Evolutionary conservation across 2,329 filamentous ascomycete species (phyloP).

Genomic region (Nemania abortiva): DNA sequence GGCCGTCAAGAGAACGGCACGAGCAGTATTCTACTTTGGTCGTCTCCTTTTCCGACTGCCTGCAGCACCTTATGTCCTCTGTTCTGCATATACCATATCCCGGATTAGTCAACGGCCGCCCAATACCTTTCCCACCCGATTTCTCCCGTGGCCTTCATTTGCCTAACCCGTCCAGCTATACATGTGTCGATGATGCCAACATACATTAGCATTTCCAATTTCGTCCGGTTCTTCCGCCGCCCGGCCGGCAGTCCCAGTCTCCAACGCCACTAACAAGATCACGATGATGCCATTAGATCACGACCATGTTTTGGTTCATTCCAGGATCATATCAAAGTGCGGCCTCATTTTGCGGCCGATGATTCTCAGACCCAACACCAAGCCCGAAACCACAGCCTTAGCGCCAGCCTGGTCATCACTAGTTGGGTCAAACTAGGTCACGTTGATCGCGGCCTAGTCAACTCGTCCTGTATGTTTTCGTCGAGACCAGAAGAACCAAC

Average conservation of each 20-base stretch:
- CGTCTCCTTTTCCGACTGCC: not conserved
- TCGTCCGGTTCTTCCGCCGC: not conserved
- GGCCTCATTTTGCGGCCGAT: not conserved
- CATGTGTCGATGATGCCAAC: not conserved
- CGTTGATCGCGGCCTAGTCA: conserved; percentile 21
- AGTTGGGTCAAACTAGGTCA: conserved; percentile 28
- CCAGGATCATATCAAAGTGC: not conserved
- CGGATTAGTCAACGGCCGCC: not conserved
- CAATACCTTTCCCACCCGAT: not conserved
- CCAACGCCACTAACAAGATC: not conserved
- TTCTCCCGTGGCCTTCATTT: not conserved
- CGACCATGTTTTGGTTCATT: not conserved
- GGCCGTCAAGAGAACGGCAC: not conserved
- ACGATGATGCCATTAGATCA: conserved; percentile 6
- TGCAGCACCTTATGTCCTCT: conserved; percentile 13
- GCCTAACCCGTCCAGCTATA: not conserved
- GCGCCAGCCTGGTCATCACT: conserved; percentile 8
- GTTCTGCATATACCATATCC: not conserved
- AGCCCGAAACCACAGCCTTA: conserved; percentile 20
- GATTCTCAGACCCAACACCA: not conserved
- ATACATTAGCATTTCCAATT: conserved; percentile 8
- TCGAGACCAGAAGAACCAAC: conserved; percentile 30
- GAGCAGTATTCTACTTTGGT: not conserved
- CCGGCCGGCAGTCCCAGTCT: not conserved
- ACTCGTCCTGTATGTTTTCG: not conserved